A percentile compares a stretch with the other conserved stretches of the same genome.
These are phyloP conservation scores for Stachybotrys echinatus DNA, from an alignment of 2,329 filamentous ascomycete genomes.

Conservation along the genomic window DNA sequence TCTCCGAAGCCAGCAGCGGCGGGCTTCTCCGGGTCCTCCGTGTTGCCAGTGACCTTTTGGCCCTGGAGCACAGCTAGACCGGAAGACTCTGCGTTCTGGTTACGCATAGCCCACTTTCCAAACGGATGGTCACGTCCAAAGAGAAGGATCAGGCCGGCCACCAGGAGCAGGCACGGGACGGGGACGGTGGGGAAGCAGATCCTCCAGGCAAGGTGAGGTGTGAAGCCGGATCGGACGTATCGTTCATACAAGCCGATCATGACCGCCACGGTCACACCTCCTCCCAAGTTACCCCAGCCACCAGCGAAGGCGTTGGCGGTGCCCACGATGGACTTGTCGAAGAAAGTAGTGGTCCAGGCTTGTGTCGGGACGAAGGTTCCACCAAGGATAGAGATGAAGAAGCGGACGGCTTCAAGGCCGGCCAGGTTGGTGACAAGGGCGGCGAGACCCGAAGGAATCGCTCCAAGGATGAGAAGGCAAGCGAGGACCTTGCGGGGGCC, in stretches of 20 bases:
- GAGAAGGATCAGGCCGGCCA: slow-evolving; percentile 1
- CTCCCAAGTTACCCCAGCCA: not conserved
- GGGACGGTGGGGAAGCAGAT: slow-evolving; percentile 1
- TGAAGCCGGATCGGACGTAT: slow-evolving; percentile 1
- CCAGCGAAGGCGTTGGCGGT: not conserved
- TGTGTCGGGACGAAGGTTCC: not conserved
- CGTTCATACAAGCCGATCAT: not conserved
- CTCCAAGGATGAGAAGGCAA: not conserved
- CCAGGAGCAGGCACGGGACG: slow-evolving; percentile 1
- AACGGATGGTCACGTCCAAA: slow-evolving; percentile 3
- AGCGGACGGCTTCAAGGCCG: not conserved
- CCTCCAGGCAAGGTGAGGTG: not conserved
- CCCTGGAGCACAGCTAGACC: not conserved
- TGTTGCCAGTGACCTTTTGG: not conserved
- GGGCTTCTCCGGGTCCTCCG: too few species aligned
- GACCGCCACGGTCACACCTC: not conserved
- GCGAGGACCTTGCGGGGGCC: not conserved
- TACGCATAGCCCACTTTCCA: slow-evolving; percentile 1
- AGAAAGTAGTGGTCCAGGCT: not conserved
- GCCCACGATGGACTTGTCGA: not conserved
- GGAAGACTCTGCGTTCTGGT: not conserved
- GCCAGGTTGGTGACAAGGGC: not conserved
- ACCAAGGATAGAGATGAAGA: not conserved
- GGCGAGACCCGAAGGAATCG: not conserved
- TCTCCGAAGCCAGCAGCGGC: too few species aligned